phyloP scores from a whole-genome alignment of 179 eudicot genomes.

The Spinacia oleracea region DNA sequence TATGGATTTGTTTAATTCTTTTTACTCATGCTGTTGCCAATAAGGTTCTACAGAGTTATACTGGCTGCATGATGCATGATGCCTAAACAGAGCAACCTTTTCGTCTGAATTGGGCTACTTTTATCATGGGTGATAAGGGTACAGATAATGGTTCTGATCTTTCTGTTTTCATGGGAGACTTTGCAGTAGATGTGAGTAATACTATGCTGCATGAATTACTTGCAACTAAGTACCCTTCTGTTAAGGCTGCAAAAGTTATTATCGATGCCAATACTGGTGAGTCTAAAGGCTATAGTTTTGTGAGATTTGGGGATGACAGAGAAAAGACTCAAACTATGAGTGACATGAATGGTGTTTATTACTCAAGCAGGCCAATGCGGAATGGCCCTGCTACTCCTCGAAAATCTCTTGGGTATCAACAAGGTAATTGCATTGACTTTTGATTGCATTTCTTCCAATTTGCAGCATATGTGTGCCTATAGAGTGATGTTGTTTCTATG shows the following conservation, averaged over 20 bases:
- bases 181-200: slow-evolving; percentile 94
- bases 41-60: slow-evolving; percentile 62
- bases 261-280: slow-evolving; percentile 90
- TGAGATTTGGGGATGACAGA: slow-evolving; percentile 93
- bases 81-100: slow-evolving; percentile 86
- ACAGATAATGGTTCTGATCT: slow-evolving; percentile 85
- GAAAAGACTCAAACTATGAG: slow-evolving; percentile 91
- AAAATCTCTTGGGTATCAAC: slow-evolving; percentile 86
- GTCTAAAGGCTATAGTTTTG: slow-evolving; percentile 96
- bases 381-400: slow-evolving; percentile 93
- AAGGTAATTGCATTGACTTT: slow-evolving; percentile 46
- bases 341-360: slow-evolving; percentile 94
- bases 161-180: slow-evolving; percentile 93
- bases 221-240: slow-evolving; percentile 75
- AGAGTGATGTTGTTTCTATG: no score
- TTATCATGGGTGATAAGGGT: slow-evolving; percentile 91
- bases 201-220: slow-evolving; percentile 73
- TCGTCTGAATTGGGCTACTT: slow-evolving; percentile 94
- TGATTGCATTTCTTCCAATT: no score
- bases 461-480: background rate
- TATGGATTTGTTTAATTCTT: slow-evolving; percentile 93
- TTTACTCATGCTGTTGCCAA: slow-evolving; percentile 76
- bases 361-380: slow-evolving; percentile 93
- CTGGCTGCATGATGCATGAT: slow-evolving; percentile 71
- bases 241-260: slow-evolving; percentile 97